Percentiles rank a stretch among this genome's conserved stretches.
Conservation (phyloP, 2,329 filamentous ascomycete genomes). For the Verticillium alfalfae region DNA sequence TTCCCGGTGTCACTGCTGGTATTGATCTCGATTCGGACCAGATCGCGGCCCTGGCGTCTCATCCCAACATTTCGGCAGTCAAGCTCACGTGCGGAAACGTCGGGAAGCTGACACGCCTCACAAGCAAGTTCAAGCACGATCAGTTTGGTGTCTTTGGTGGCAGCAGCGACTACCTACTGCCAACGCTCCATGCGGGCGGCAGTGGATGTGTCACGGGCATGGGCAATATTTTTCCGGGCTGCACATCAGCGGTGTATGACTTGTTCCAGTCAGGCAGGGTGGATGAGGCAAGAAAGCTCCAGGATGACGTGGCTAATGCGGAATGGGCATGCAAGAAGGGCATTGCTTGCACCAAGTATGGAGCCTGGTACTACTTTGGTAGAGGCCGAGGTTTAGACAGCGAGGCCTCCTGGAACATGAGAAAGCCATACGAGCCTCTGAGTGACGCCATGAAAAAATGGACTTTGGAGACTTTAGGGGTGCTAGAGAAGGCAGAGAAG, state of each 20-base stretch:
- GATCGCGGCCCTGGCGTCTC: slow-evolving; percentile 36
- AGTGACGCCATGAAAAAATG: slow-evolving; percentile 31
- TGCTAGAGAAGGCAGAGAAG: slow-evolving; percentile 26
- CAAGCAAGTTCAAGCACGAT: slow-evolving; percentile 24
- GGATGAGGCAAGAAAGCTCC: slow-evolving; percentile 30
- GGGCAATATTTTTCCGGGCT: slow-evolving; percentile 40
- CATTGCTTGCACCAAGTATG: slow-evolving; percentile 40
- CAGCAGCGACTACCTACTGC: slow-evolving; percentile 35
- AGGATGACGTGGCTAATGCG: slow-evolving; percentile 36
- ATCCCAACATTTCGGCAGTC: slow-evolving; percentile 58
- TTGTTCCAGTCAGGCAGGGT: slow-evolving; percentile 30
- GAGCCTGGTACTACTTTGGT: slow-evolving; percentile 35
- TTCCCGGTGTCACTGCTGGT: slow-evolving; percentile 13
- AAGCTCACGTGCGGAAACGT: slow-evolving; percentile 46
- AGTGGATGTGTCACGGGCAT: slow-evolving; percentile 38
- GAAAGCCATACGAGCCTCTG: slow-evolving; percentile 34
- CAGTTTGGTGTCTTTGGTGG: slow-evolving; percentile 38
- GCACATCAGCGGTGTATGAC: slow-evolving; percentile 31
- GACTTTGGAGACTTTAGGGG: slow-evolving; percentile 32
- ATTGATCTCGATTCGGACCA: slow-evolving; percentile 16
- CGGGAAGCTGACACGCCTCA: slow-evolving; percentile 50
- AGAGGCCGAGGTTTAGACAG: slow-evolving; percentile 26
- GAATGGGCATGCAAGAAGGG: slow-evolving; percentile 47
- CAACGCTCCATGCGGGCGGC: slow-evolving; percentile 29
- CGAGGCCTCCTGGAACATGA: slow-evolving; percentile 30